Evolutionary conservation across 202 grass and related monocot species (phyloP), one percentile per base, ranked within the genome.

Genomic region (Elaeis oleifera): DNA sequence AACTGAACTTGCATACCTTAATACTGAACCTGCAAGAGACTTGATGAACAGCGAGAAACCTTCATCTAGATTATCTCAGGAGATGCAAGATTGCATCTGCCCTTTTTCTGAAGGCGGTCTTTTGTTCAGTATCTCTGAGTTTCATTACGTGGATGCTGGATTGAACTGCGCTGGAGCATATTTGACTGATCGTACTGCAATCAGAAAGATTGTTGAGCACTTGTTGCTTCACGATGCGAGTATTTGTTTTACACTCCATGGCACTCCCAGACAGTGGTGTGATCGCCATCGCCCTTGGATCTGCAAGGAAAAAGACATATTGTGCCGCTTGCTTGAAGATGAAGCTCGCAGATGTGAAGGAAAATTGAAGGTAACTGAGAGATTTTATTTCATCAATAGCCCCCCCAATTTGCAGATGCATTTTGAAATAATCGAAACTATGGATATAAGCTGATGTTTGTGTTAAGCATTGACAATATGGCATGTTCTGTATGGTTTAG

Each of bases 71-170:
- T 1, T 27, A 27, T 29, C 57, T 48, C 50, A 48, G 76, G 28
- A 18, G 18, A 79, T 36, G 23, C 5, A 28, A 28, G 52, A 72
- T 81, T 67, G 25, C 11, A 5, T 84, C 1, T 74, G 81, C 59
- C 84, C 92, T 68, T 26, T 64, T 72, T 81, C 74, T 71, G 23
- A 32, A 36, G 79, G 60, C 16, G 59, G 72, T 21, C 32, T 89
- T 57, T 60, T 97, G 22, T 73, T 76, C 58, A 89, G 81, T 70
- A 73, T 89, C 53, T 89, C 79, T 20, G 79, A 81, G 66, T 81
- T 90, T 53, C 91, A 90, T 77, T 92, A 89, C 70, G 60, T 97
- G 68, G 92, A 97, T 73, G 79, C 79, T 56, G 84, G 92, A 51
- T 78, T 97, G 6, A 92, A 89, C 76, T 83, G 77, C 72, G 20